These are phyloP conservation scores for Pichia cabralensis DNA, from an alignment of 805 yeast genomes.

Conservation along the genomic window DNA sequence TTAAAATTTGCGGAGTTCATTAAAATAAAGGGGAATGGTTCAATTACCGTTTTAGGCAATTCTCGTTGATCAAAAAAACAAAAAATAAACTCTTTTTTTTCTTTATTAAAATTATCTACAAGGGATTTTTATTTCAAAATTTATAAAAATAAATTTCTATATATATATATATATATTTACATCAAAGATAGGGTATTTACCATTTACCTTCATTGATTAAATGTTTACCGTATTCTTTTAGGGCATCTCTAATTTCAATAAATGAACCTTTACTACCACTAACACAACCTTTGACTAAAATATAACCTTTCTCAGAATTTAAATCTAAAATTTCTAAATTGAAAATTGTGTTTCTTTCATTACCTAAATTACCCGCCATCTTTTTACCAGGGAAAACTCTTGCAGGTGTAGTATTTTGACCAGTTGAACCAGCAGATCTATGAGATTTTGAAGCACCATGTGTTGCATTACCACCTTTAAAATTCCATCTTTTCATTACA, in stretches of 20 bases:
- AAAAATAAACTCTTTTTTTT: no score
- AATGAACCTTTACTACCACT: constrained; percentile 79
- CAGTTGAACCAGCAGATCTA: constrained; percentile 95
- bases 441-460: constrained; percentile 94
- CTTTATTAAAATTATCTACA: no score
- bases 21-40: no score
- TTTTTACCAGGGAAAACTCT: constrained; percentile 93
- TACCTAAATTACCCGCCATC: constrained; percentile 98
- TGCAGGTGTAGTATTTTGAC: constrained; percentile 93
- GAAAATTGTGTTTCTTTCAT: constrained; percentile 58
- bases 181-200: no score
- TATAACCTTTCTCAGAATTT: constrained; percentile 71
- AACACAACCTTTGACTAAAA: constrained; percentile 80
- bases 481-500: constrained; percentile 93
- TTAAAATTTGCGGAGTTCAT: no score
- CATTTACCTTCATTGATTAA: constrained; percentile 10
- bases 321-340: constrained; percentile 70
- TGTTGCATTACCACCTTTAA: constrained; percentile 80
- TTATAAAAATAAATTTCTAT: no score
- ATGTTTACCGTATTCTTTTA: constrained; percentile 33
- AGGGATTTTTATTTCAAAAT: no score
- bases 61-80: no score
- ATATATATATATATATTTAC: no score
- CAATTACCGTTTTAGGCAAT: no score
- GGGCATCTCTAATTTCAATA: constrained; percentile 73